These are phyloP conservation scores for Chaetomidium leptoderma DNA, from an alignment of 495 filamentous ascomycete genomes.

Conservation along the genomic window DNA sequence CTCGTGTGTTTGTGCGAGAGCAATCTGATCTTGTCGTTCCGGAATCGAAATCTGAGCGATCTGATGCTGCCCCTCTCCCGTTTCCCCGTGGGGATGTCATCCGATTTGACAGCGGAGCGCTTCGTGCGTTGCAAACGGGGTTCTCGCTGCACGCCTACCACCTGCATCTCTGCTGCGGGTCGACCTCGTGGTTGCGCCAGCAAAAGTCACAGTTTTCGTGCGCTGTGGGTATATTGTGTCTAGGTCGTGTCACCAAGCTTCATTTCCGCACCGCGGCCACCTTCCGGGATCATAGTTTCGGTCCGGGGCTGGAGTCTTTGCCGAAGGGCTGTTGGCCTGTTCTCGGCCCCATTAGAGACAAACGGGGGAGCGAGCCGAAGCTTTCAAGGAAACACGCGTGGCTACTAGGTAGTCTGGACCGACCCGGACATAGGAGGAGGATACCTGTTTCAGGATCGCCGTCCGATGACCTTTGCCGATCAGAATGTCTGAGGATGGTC, in stretches of 20 bases:
- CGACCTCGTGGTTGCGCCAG: neutral
- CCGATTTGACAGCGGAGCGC: slow-evolving; percentile 4
- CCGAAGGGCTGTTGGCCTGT: neutral
- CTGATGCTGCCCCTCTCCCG: neutral
- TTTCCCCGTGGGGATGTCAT: neutral
- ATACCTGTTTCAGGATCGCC: neutral
- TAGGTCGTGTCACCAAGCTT: neutral
- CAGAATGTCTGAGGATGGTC: neutral
- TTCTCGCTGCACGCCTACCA: neutral
- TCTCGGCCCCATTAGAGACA: neutral
- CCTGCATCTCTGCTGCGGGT: neutral
- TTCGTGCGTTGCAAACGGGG: neutral
- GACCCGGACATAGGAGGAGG: neutral
- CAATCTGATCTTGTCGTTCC: neutral
- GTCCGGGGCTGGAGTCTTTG: neutral
- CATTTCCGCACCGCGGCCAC: neutral
- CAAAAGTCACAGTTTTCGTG: neutral
- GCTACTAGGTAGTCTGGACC: neutral
- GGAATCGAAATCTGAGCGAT: slow-evolving; percentile 8
- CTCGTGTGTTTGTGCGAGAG: slow-evolving; percentile 6
- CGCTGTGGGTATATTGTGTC: neutral
- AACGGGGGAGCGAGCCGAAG: neutral
- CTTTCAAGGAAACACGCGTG: neutral
- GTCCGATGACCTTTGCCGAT: neutral
- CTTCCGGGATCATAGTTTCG: neutral